phyloP scores from a whole-genome alignment of 495 filamentous ascomycete species.

The Penicillium samsonianum region DNA sequence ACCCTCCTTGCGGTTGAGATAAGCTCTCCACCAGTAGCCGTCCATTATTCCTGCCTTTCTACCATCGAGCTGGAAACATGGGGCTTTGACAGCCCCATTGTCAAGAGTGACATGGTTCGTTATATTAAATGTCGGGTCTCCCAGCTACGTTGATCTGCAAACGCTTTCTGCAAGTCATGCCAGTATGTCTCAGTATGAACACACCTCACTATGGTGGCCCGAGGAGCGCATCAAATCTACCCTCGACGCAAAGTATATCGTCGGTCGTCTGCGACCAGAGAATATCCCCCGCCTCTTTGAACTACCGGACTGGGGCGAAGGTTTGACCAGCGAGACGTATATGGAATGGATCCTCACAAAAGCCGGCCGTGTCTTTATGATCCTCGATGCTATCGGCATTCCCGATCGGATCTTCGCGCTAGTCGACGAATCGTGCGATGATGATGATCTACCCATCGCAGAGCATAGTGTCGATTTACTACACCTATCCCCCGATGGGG shows the following conservation, averaged over 20 bases:
- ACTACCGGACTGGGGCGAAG: slow-evolving; percentile 79
- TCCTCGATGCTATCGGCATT: slow-evolving; percentile 74
- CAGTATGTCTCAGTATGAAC: slow-evolving; percentile 31
- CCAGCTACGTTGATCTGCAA: not conserved
- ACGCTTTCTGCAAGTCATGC: slow-evolving; percentile 21
- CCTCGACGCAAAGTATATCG: slow-evolving; percentile 69
- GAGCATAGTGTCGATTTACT: slow-evolving; percentile 70
- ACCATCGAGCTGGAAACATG: slow-evolving; percentile 8
- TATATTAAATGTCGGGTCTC: slow-evolving; percentile 7
- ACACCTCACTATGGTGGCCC: slow-evolving; percentile 73
- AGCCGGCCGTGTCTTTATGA: slow-evolving; percentile 78
- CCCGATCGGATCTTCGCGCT: slow-evolving; percentile 84
- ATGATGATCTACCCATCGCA: slow-evolving; percentile 81
- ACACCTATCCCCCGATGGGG: slow-evolving; percentile 55
- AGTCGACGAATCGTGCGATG: slow-evolving; percentile 84
- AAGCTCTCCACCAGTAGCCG: slow-evolving; percentile 32
- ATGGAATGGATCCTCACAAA: slow-evolving; percentile 87
- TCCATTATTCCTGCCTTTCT: too few relatives aligned
- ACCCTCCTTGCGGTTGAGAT: slow-evolving; percentile 35
- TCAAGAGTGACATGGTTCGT: not conserved
- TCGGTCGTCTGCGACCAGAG: slow-evolving; percentile 63
- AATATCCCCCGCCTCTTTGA: slow-evolving; percentile 67
- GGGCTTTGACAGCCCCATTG: not conserved
- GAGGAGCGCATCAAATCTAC: slow-evolving; percentile 72
- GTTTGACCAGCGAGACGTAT: slow-evolving; percentile 85